Evolutionary conservation across 345 rosid genomes (phyloP), one percentile per base, ranked within the genome.

Genomic region (Salix exigua): DNA sequence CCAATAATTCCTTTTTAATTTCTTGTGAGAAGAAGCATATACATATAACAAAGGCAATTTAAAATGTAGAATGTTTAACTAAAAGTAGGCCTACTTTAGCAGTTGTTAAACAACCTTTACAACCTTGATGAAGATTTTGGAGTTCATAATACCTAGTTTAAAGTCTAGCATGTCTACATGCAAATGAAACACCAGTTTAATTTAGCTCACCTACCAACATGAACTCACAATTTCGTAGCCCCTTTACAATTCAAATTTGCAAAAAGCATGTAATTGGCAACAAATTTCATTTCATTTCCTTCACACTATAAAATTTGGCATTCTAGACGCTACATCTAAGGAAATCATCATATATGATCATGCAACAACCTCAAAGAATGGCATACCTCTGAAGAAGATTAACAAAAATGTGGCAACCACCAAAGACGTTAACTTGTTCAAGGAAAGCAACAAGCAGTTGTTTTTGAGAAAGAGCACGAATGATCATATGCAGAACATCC

Each of bases 401-500:
- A 73, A 92, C 87, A 87, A 95, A 95, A 83, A 92, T 87, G 75
- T 88, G 89, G 77, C 93, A 88, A 75, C 97, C 99, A 82, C 99
- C 96, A 73, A 88, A 80, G 71, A 82, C 74, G 82, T 92, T 91
- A 76, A 95, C 93, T 88, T 92, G 97, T 72, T 95, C 99, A 50
- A 92, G 89, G 80, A 95, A 91, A 81, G 91, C 85, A 78, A 85
- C 84, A 83, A 91, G 97, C 79, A 91, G 74, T 73, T 84, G 79
- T 83, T 88, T 87, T 76, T 92, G 92, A 71, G 97, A 89, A 71
- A 91, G 84, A 79, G 94, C 92, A 83, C 97, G 97, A 73, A 95
- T 90, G 83, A 91, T 84, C 99, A 92, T 91, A 83, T 90, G 97
- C 75, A 95, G 77, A 79, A 92, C 87, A 88, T 95, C 99, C 86